Evolutionary conservation across 2,329 filamentous ascomycete species (phyloP), one percentile per base, ranked within the genome.

Genomic region (Alternaria brassicicola): DNA sequence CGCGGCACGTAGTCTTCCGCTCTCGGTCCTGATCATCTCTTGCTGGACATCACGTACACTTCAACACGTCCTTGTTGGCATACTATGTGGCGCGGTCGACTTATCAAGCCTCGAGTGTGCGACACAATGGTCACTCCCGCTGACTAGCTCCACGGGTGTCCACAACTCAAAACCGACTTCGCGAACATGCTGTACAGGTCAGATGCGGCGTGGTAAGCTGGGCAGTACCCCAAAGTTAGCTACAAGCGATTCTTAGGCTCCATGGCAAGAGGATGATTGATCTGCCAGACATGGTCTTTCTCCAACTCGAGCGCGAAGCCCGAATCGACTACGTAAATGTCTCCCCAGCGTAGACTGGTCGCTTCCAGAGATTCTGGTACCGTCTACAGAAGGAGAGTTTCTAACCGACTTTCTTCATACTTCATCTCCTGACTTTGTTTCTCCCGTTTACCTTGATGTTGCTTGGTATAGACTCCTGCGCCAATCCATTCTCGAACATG

Each of bases 151-250:
- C 47, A 35, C 52, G 52, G 51, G 55, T 55, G 36, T 38, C 5
- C 55, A 19, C 30, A 52, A 52, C 48, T 36, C 36, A 61, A 59
- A 61, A 43, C 33, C 33, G 39, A 61, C 58, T 33, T 57, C 49
- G 31, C 12, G 9, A 30, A 1, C 10, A 23, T 21, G 31, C 8
- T 8, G 7, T 12, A 42, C 4, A 30, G 21, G 38, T 8, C 21
- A 36, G 23, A 46, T 23, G 17, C 28, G 13, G 13, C 15, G 39
- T 17, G 15, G 23, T 25, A 12, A 21, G 17, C 4, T 26, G 3
- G 13, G 46, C 9, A 19, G 13, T 33, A 17, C 15, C 7, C 15
- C 21, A 10, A 36, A 8, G 23, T 35, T 21, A 39, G 28, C 30
- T 5, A 25, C 42, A 30, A 30, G n/a, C 42, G 6, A 45, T 23